Evolutionary conservation across 2,329 filamentous ascomycete species (phyloP).

Genomic region (Penicillium sp.): DNA sequence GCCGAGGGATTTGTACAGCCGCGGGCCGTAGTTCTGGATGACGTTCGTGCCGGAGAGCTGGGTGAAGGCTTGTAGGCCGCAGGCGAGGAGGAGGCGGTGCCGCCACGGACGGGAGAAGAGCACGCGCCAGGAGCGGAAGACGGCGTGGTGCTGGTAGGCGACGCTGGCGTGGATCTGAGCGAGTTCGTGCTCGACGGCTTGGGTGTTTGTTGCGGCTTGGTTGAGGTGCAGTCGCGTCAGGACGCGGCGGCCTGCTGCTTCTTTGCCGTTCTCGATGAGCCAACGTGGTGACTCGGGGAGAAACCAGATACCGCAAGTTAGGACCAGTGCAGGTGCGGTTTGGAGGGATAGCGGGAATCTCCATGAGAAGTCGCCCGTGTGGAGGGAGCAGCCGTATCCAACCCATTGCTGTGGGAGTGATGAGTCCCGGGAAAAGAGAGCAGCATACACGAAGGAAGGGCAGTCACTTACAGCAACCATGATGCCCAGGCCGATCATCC

Average conservation of each 20-base stretch:
- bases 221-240: conserved; percentile 35
- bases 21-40: conserved; percentile 45
- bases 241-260: conserved; percentile 34
- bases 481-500: conserved; percentile 47
- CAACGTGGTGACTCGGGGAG: conserved; percentile 38
- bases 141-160: conserved; percentile 35
- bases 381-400: conserved; percentile 48
- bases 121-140: conserved; percentile 39
- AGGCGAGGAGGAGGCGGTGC: conserved; percentile 48
- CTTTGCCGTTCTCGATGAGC: conserved; percentile 39
- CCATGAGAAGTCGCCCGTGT: conserved; percentile 32
- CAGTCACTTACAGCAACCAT: conserved; percentile 38
- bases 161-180: conserved; percentile 43
- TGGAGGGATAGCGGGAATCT: conserved; percentile 37
- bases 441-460: conserved; percentile 7
- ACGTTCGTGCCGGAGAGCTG: conserved; percentile 50
- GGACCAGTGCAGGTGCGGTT: conserved; percentile 42
- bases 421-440: conserved; percentile 15
- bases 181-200: conserved; percentile 43
- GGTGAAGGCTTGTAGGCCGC: conserved; percentile 50
- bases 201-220: conserved; percentile 28
- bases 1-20: conserved; percentile 47
- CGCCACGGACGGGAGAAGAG: conserved; percentile 47
- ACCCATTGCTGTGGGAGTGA: conserved; percentile 50
- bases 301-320: conserved; percentile 34